These are phyloP conservation scores for Fraxinus dipetala DNA, from an alignment of 305 asterid genomes.

Conservation along the genomic window DNA sequence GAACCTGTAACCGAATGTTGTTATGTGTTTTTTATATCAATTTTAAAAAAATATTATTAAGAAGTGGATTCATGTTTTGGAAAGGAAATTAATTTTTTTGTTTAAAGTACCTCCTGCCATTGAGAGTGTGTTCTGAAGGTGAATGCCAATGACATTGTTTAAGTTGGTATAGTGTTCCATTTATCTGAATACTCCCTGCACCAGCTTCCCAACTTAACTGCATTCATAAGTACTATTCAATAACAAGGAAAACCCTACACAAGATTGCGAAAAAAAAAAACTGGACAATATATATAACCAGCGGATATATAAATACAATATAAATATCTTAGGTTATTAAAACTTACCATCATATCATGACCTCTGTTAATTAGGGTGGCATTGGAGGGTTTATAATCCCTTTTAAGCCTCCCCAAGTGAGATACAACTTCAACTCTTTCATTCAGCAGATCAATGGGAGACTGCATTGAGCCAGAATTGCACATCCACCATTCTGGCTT, in stretches of 20 bases:
- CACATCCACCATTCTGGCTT: constrained; percentile 55
- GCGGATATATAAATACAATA: too few species aligned
- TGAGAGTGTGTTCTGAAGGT: constrained; percentile 60
- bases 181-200: constrained; percentile 43
- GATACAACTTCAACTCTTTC: constrained; percentile 49
- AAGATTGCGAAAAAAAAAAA: neutral
- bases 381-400: constrained; percentile 43
- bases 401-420: constrained; percentile 39
- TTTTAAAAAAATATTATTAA: neutral
- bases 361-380: constrained; percentile 72
- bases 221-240: neutral
- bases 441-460: constrained; percentile 59
- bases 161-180: constrained; percentile 42
- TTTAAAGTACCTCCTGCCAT: constrained; percentile 43
- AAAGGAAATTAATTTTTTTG: neutral
- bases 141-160: constrained; percentile 62
- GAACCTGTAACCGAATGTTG: constrained; percentile 27
- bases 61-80: neutral
- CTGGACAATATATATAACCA: neutral
- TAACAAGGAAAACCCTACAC: neutral
- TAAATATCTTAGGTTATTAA: neutral
- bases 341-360: constrained; percentile 69
- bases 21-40: neutral
- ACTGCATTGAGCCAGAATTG: constrained; percentile 51
- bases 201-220: constrained; percentile 47